phyloP scores from a whole-genome alignment of 83 land plant genomes.

The Picea abies region DNA sequence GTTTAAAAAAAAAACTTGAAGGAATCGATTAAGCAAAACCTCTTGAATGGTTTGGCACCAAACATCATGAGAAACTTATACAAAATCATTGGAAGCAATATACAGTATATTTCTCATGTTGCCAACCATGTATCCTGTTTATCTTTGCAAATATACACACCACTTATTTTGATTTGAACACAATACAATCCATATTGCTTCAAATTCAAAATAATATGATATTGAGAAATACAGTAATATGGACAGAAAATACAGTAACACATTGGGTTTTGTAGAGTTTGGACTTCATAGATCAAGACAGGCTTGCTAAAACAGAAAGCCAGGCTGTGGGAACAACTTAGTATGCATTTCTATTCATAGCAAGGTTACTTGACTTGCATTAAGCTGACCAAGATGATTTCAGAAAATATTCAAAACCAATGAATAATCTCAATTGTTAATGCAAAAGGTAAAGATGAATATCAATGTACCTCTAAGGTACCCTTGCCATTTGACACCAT shows the following conservation, averaged over 20 bases:
- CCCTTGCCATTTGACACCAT: conserved; percentile 74
- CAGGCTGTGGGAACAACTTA: background rate
- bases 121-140: background rate
- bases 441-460: background rate
- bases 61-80: background rate
- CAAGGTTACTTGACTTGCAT: background rate
- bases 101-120: background rate
- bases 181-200: background rate
- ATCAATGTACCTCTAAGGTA: conserved; percentile 62
- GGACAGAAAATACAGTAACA: background rate
- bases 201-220: background rate
- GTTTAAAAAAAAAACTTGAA: conserved; percentile 2
- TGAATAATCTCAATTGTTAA: background rate
- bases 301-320: conserved; percentile 7
- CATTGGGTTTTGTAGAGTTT: background rate
- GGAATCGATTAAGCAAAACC: background rate
- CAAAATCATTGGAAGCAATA: background rate
- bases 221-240: background rate
- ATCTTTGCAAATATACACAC: background rate
- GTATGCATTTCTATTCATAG: background rate
- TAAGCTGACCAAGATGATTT: background rate
- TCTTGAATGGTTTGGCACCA: background rate
- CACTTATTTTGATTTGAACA: background rate
- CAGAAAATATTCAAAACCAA: background rate
- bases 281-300: background rate